These are phyloP conservation scores for Herpetomonas muscarum DNA, from an alignment of 208 protist genomes.

Conservation along the genomic window DNA sequence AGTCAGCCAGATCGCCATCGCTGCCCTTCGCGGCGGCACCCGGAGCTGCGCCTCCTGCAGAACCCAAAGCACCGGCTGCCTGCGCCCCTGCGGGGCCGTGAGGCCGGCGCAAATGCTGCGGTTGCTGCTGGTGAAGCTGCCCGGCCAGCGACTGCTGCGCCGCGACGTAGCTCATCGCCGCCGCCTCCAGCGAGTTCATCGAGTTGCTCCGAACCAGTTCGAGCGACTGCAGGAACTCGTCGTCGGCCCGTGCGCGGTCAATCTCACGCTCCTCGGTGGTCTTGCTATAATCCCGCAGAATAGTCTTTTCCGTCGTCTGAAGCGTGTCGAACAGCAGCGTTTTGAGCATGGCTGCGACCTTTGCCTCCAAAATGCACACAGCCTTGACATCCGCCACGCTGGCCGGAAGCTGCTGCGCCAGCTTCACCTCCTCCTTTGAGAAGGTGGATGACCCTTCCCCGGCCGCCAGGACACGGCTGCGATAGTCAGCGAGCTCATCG, in stretches of 20 bases:
- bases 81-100: too few species aligned
- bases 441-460: background rate
- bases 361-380: conserved; percentile 58
- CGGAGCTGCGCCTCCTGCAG: too few species aligned
- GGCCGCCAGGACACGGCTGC: background rate
- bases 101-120: too few species aligned
- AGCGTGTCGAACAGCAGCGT: conserved; percentile 65
- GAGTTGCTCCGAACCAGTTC: conserved; percentile 41
- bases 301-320: conserved; percentile 55
- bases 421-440: conserved; percentile 1
- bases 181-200: conserved; percentile 63
- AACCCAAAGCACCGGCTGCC: too few species aligned
- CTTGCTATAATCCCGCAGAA: conserved; percentile 76
- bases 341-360: conserved; percentile 53
- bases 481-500: conserved; percentile 19
- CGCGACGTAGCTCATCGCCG: conserved; percentile 40
- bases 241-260: conserved; percentile 46
- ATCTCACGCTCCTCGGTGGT: conserved; percentile 79
- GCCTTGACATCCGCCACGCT: conserved; percentile 52
- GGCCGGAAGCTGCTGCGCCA: conserved; percentile 15
- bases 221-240: conserved; percentile 67
- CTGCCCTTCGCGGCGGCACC: background rate
- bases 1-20: background rate
- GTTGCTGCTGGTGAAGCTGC: conserved; percentile 12
- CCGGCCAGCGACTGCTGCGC: conserved; percentile 60